Evolutionary conservation across 192 early-diverging fungal genomes (phyloP).

Genomic region (Haplosporangium gracile): DNA sequence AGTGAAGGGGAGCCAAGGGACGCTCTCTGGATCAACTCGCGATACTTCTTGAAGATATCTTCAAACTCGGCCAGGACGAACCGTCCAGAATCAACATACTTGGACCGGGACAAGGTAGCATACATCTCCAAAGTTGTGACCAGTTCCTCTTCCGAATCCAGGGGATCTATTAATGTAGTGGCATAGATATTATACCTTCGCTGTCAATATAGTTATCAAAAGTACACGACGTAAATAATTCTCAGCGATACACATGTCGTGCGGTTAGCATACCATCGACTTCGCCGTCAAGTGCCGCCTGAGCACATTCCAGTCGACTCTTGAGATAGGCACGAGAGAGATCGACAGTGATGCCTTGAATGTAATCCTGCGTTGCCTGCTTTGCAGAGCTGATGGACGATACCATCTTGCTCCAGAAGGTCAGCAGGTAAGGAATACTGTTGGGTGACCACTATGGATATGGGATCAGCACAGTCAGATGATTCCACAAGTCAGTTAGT

Average conservation of each 20-base stretch:
- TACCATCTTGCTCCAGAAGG: constrained; percentile 90
- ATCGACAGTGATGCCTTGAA: constrained; percentile 53
- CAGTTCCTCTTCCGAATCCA: constrained; percentile 78
- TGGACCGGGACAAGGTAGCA: constrained; percentile 74
- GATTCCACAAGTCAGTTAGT: not conserved
- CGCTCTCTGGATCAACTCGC: constrained; percentile 31
- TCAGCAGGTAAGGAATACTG: constrained; percentile 80
- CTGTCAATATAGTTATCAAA: not conserved
- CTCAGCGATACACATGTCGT: constrained; percentile 14
- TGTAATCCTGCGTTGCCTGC: constrained; percentile 29
- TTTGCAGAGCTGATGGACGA: constrained; percentile 55
- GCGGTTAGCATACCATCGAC: constrained; percentile 61
- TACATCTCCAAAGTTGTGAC: constrained; percentile 77
- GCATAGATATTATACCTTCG: not conserved
- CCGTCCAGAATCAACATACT: constrained; percentile 71
- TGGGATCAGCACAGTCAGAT: not conserved
- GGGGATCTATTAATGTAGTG: constrained; percentile 58
- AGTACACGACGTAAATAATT: not conserved
- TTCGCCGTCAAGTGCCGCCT: constrained; percentile 62
- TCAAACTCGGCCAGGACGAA: constrained; percentile 41
- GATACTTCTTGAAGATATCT: constrained; percentile 34
- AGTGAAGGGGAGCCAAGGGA: constrained; percentile 36
- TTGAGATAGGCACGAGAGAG: constrained; percentile 62
- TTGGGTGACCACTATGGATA: constrained; percentile 77
- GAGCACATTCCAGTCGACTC: constrained; percentile 66